Evolutionary conservation across 78 protist genomes (phyloP).

Genomic region (Dictyostelium citrinum): DNA sequence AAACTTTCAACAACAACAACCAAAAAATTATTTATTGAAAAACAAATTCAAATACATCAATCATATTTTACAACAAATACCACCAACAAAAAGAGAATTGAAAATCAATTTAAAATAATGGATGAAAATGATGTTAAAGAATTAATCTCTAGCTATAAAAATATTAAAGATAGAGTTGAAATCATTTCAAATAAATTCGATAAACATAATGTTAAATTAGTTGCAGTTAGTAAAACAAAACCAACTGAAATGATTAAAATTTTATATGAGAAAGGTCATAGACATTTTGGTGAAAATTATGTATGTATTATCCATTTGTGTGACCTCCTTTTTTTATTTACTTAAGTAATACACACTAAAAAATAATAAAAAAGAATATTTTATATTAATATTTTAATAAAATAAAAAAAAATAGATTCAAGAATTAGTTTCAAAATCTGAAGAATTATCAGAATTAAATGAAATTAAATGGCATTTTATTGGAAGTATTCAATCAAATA

Average conservation of each 20-base stretch:
- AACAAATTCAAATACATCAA: neutral
- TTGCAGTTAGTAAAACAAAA: constrained; percentile 79
- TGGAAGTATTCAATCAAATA: constrained; percentile 78
- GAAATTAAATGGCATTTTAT: constrained; percentile 80
- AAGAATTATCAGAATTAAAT: constrained; percentile 23
- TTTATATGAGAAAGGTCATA: constrained; percentile 61
- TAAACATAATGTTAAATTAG: constrained; percentile 9
- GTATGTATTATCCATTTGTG: too few species aligned
- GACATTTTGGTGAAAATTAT: constrained; percentile 81
- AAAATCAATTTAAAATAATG: neutral
- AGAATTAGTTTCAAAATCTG: constrained; percentile 65
- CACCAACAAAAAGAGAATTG: neutral
- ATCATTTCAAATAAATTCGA: neutral
- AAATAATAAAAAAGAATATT: too few species aligned
- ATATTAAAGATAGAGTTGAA: neutral
- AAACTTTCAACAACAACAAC: neutral
- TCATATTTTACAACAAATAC: neutral
- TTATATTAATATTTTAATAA: too few species aligned
- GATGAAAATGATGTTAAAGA: constrained; percentile 15
- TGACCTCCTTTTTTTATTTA: too few species aligned
- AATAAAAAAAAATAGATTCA: constrained; percentile 29
- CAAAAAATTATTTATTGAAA: neutral
- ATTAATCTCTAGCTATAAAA: neutral
- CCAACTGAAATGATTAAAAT: constrained; percentile 51
- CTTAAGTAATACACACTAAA: too few species aligned